These are phyloP conservation scores for Puccinellia tenuiflora DNA, from an alignment of 176 grass and related monocot species.

Conservation along the genomic window DNA sequence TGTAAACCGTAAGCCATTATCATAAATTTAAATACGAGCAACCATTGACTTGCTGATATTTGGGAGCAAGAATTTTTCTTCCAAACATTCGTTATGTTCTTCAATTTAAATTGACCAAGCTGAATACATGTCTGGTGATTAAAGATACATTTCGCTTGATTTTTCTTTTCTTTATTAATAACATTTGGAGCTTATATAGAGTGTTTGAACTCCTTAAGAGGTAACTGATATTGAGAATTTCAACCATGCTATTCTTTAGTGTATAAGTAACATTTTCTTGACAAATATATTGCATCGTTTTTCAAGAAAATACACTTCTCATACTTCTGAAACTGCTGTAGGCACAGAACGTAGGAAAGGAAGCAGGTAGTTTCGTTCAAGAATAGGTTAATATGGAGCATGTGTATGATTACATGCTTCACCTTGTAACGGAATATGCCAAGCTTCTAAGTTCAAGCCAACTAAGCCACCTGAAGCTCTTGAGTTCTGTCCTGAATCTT, in stretches of 20 bases:
- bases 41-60: not conserved
- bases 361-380: constrained; percentile 59
- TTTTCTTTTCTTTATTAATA: constrained; percentile 9
- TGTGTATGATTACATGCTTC: constrained; percentile 90
- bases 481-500: constrained; percentile 59
- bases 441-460: constrained; percentile 79
- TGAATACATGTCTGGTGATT: not conserved
- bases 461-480: constrained; percentile 49
- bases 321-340: constrained; percentile 20
- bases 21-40: not conserved
- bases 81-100: not conserved
- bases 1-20: not conserved
- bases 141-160: not conserved
- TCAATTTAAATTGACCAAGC: not conserved
- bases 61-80: not conserved
- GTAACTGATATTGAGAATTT: not conserved
- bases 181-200: not conserved
- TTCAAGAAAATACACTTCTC: not conserved
- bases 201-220: not conserved
- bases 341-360: constrained; percentile 67
- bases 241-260: not conserved
- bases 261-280: not conserved
- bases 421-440: constrained; percentile 70
- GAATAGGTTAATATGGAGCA: constrained; percentile 65
- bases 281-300: not conserved